Percentiles rank a stretch among this genome's conserved stretches.
These are phyloP conservation scores for Aegilops sharonensis DNA, from an alignment of 176 grass and related monocot species.

Conservation along the genomic window DNA sequence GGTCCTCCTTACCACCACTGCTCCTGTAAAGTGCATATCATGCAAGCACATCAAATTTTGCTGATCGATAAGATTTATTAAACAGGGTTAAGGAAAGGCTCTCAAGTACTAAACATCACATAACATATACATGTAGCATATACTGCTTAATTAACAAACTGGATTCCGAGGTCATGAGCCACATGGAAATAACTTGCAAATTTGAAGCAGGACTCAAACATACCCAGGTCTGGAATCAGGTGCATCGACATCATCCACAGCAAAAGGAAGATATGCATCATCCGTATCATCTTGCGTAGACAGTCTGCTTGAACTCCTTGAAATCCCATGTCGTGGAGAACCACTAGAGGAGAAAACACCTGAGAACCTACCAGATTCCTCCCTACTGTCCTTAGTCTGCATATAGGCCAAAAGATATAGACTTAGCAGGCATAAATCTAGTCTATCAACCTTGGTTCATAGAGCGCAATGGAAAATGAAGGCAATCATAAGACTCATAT, in stretches of 20 bases:
- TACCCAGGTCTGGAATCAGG: slow-evolving; percentile 91
- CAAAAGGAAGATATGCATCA: slow-evolving; percentile 88
- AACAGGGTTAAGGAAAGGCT: neutral
- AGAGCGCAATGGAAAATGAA: neutral
- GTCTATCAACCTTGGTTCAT: neutral
- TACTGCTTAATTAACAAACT: slow-evolving; percentile 20
- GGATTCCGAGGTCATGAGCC: neutral
- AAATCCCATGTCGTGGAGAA: slow-evolving; percentile 68
- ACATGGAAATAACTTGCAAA: neutral
- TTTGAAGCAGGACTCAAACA: slow-evolving; percentile 14
- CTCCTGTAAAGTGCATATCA: slow-evolving; percentile 55
- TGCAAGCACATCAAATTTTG: slow-evolving; percentile 7
- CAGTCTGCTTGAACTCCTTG: slow-evolving; percentile 87
- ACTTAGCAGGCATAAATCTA: neutral
- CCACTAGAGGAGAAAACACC: slow-evolving; percentile 66
- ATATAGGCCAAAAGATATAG: neutral
- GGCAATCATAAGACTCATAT: neutral
- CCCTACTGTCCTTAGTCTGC: slow-evolving; percentile 73
- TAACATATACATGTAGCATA: neutral
- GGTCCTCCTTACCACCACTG: slow-evolving; percentile 66
- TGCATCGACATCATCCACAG: slow-evolving; percentile 93
- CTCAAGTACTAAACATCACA: neutral
- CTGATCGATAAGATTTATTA: neutral
- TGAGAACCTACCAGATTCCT: slow-evolving; percentile 97
- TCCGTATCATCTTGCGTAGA: slow-evolving; percentile 80